A percentile compares a stretch with the other conserved stretches of the same genome.
phyloP scores from a whole-genome alignment of 441 rosid genomes.

The Erysimum cheiri region DNA sequence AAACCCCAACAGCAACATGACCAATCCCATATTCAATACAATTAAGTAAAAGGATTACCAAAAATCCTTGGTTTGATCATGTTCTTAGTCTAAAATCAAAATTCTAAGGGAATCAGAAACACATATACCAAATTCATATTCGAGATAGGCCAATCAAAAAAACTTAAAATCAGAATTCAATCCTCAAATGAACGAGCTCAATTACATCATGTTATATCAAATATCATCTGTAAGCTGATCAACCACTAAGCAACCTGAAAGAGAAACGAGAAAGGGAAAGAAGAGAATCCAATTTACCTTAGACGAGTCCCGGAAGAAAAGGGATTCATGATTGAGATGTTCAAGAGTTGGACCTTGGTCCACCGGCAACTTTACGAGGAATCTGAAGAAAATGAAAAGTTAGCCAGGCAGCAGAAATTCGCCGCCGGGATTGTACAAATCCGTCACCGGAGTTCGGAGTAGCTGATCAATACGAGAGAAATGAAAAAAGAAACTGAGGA shows the following conservation, averaged over 20 bases:
- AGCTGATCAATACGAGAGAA: slow-evolving; percentile 49
- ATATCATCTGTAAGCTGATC: slow-evolving; percentile 20
- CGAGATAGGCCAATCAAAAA: not conserved
- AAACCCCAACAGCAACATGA: slow-evolving; percentile 8
- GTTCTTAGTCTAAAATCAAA: slow-evolving; percentile 18
- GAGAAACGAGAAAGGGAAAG: not conserved
- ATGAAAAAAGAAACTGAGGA: slow-evolving; percentile 43
- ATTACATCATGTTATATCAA: slow-evolving; percentile 11
- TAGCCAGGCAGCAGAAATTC: slow-evolving; percentile 15
- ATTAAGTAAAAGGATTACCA: slow-evolving; percentile 20
- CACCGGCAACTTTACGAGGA: slow-evolving; percentile 31
- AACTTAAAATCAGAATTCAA: slow-evolving; percentile 1
- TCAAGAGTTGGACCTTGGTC: slow-evolving; percentile 39
- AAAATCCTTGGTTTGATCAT: slow-evolving; percentile 9
- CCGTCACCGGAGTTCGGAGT: slow-evolving; percentile 49
- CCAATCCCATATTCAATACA: slow-evolving; percentile 10
- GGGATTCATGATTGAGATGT: slow-evolving; percentile 88
- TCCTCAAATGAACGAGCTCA: slow-evolving; percentile 32
- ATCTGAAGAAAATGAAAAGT: slow-evolving; percentile 1
- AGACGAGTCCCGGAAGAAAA: slow-evolving; percentile 98
- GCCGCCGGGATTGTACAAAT: slow-evolving; percentile 38
- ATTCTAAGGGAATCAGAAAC: slow-evolving; percentile 11
- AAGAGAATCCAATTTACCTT: slow-evolving; percentile 58
- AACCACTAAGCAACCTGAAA: slow-evolving; percentile 1
- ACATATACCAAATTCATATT: not conserved